A percentile compares a stretch with the other conserved stretches of the same genome.
These are phyloP conservation scores for Colletotrichum truncatum DNA, from an alignment of 2,329 filamentous ascomycete species.

Conservation along the genomic window DNA sequence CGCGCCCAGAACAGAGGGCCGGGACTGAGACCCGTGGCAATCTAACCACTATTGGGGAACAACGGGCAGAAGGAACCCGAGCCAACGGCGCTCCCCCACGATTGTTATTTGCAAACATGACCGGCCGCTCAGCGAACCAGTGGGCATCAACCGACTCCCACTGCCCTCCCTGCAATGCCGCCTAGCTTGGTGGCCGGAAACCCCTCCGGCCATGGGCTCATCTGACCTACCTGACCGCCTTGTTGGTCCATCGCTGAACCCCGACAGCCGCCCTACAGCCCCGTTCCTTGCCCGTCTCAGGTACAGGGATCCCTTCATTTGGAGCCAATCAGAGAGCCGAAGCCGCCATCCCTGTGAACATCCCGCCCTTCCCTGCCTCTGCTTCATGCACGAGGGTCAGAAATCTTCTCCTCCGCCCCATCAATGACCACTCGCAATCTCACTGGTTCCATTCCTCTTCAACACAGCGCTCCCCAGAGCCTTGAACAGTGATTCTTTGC, in stretches of 20 bases:
- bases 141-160: not conserved
- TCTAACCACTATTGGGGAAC: not conserved
- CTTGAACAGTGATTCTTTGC: not conserved
- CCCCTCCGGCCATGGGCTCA: slow-evolving; percentile 23
- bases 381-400: slow-evolving; percentile 21
- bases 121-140: not conserved
- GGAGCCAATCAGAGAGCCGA: slow-evolving; percentile 9
- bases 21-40: not conserved
- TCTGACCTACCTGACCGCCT: slow-evolving; percentile 30
- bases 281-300: slow-evolving; percentile 17
- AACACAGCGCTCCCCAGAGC: not conserved
- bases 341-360: slow-evolving; percentile 22
- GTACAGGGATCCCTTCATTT: slow-evolving; percentile 7
- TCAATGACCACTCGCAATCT: slow-evolving; percentile 12
- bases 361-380: slow-evolving; percentile 26
- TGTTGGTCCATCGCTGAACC: slow-evolving; percentile 7
- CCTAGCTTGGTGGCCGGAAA: slow-evolving; percentile 1
- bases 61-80: slow-evolving; percentile 2
- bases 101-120: slow-evolving; percentile 4
- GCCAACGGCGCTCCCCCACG: slow-evolving; percentile 18
- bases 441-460: slow-evolving; percentile 12
- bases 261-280: slow-evolving; percentile 20
- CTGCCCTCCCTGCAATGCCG: not conserved
- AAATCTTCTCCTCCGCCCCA: slow-evolving; percentile 21
- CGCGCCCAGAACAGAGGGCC: not conserved